Evolutionary conservation across 2,329 filamentous ascomycete genomes (phyloP).

Genomic region (Aureobasidium subglaciale): DNA sequence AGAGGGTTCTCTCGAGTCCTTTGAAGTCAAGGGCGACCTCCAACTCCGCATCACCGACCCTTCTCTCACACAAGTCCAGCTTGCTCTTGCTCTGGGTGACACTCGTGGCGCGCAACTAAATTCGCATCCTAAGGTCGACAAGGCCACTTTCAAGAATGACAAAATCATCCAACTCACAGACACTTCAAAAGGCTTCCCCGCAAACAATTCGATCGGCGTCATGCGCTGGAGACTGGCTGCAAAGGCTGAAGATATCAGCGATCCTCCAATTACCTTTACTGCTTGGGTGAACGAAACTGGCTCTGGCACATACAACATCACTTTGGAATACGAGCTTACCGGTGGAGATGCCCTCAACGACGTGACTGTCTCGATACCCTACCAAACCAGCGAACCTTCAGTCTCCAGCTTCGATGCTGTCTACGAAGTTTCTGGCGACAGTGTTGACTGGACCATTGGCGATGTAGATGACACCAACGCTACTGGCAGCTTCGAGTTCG

Average conservation of each 20-base stretch:
- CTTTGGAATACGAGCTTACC: slow-evolving; percentile 90
- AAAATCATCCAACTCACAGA: slow-evolving; percentile 89
- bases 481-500: slow-evolving; percentile 89
- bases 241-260: slow-evolving; percentile 69
- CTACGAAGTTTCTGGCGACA: slow-evolving; percentile 89
- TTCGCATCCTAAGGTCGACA: slow-evolving; percentile 95
- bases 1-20: slow-evolving; percentile 78
- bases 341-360: slow-evolving; percentile 72
- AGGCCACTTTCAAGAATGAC: slow-evolving; percentile 71
- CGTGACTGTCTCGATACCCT: slow-evolving; percentile 83
- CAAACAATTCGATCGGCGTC: slow-evolving; percentile 88
- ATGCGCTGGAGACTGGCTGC: slow-evolving; percentile 85
- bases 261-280: slow-evolving; percentile 89
- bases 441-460: slow-evolving; percentile 89
- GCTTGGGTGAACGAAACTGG: slow-evolving; percentile 93
- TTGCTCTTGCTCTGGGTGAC: slow-evolving; percentile 67
- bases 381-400: slow-evolving; percentile 72
- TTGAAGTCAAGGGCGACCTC: slow-evolving; percentile 86
- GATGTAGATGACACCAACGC: slow-evolving; percentile 74
- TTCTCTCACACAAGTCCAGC: slow-evolving; percentile 83
- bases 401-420: slow-evolving; percentile 90
- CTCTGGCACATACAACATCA: slow-evolving; percentile 76
- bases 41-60: slow-evolving; percentile 85
- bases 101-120: slow-evolving; percentile 85
- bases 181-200: slow-evolving; percentile 77